Percentiles rank a stretch among this genome's conserved stretches.
These are phyloP conservation scores for Furcasterigmium furcatum DNA, from an alignment of 2,329 filamentous ascomycete genomes.

Conservation along the genomic window DNA sequence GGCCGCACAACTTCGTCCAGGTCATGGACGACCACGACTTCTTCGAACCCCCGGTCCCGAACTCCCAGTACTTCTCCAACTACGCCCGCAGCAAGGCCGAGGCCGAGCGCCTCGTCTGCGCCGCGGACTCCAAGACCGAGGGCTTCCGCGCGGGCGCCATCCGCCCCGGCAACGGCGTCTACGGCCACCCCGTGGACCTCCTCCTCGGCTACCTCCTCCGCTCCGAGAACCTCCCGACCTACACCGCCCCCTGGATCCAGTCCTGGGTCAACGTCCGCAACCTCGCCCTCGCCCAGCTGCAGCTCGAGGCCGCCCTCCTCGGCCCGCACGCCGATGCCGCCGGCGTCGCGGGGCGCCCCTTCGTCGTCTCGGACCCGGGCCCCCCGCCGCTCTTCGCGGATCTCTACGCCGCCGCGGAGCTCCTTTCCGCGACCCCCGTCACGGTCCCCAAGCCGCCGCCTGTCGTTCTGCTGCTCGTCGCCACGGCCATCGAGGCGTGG, in stretches of 20 bases:
- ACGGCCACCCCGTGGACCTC: constrained; percentile 42
- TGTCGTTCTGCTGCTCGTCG: constrained; percentile 29
- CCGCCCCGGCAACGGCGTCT: constrained; percentile 50
- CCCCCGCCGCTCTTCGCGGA: constrained; percentile 37
- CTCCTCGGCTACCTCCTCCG: constrained; percentile 37
- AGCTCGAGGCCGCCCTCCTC: constrained; percentile 48
- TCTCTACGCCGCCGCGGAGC: constrained; percentile 28
- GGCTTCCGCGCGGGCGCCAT: constrained; percentile 50
- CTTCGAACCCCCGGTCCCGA: constrained; percentile 29
- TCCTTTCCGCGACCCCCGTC: constrained; percentile 25
- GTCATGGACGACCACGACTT: constrained; percentile 42
- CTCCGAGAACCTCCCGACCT: constrained; percentile 37
- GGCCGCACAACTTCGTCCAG: constrained; percentile 38
- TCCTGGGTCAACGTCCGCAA: constrained; percentile 49
- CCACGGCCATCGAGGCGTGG: constrained; percentile 33
- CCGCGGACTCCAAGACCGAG: constrained; percentile 25
- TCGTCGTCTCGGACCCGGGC: constrained; percentile 47
- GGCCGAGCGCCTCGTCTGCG: constrained; percentile 47
- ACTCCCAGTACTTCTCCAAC: constrained; percentile 42
- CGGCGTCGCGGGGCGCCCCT: constrained; percentile 41
- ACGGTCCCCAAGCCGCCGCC: constrained; percentile 27
- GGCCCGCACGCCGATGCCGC: constrained; percentile 24
- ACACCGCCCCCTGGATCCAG: constrained; percentile 41
- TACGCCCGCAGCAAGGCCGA: constrained; percentile 49
- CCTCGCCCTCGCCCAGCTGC: constrained; percentile 49